Evolutionary conservation across 768 basidiomycete species (phyloP), one percentile per base, ranked within the genome.

Genomic region (Podaxis pistillaris): DNA sequence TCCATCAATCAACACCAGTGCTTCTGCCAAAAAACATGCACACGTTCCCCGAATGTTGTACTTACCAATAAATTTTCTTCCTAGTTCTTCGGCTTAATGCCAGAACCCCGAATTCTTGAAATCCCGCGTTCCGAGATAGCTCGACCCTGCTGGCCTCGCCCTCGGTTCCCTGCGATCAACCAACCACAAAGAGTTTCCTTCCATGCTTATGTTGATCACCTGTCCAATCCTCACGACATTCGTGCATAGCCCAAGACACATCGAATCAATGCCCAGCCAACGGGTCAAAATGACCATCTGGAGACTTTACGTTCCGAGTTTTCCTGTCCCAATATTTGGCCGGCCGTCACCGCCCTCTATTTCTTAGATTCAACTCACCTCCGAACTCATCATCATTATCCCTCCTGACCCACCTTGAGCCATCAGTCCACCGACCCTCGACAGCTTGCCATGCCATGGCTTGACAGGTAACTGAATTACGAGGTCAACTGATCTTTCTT

Each of bases 401-500:
- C 56, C 13, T 40, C 26, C 19, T 47, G 30, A 47, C 17, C 44
- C 28, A 33, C 8, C 57, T 37, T n/a, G 13, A 36, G 41, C n/a
- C 41, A 46, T 22, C 56, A 24, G 17, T 30, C 9, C 30, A 30
- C 12, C 12, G 2, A 56, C 12, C 9, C 8, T 44, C 44, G 8
- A n/a, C 2, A n/a, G 9, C 30, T 30, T 46, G 26, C 28, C 44
- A 12, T 13, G 46, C 40, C 56, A 55, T 28, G 40, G 15, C 17
- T 11, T 53, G 30, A 54, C 52, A 54, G 30, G 17, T 41, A 56
- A 24, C 37, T 22, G 9, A 56, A 26, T 24, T 41, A 22, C 30
- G 44, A 15, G 41, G 57, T 58, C 57, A 58, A 58, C 30, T 49
- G 46, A 49, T 36, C 44, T n/a, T n/a, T 24, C 57, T 58, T 58